A percentile compares a stretch with the other conserved stretches of the same genome.
Evolutionary conservation across 495 filamentous ascomycete species (phyloP).

Genomic region (Clavariopsis aquatica): DNA sequence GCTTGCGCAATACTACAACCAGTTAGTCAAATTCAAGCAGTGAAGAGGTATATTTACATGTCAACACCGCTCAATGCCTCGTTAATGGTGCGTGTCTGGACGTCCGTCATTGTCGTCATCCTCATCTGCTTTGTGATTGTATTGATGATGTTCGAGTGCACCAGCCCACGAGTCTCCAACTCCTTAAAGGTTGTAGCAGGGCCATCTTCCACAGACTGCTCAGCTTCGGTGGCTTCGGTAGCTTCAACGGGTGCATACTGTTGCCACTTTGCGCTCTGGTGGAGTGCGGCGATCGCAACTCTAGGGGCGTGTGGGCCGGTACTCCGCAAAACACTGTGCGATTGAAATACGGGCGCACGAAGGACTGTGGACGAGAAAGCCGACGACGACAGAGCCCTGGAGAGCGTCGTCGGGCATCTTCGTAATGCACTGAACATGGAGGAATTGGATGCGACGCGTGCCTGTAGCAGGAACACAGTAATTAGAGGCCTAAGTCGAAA

Average conservation of each 20-base stretch:
- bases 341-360: constrained; percentile 6
- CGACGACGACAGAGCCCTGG: constrained; percentile 32
- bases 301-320: constrained; percentile 8
- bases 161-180: constrained; percentile 60
- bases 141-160: constrained; percentile 64
- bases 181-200: constrained; percentile 69
- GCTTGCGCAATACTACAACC: constrained; percentile 48
- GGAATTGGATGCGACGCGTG: constrained; percentile 15
- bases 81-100: constrained; percentile 82
- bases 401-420: constrained; percentile 44
- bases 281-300: constrained; percentile 29
- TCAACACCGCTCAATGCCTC: constrained; percentile 75
- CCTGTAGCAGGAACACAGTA: background rate
- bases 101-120: constrained; percentile 84
- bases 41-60: constrained; percentile 61
- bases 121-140: constrained; percentile 73
- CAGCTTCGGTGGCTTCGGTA: constrained; percentile 10
- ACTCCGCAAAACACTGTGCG: constrained; percentile 13
- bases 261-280: constrained; percentile 31
- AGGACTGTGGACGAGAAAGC: constrained; percentile 18
- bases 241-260: constrained; percentile 24
- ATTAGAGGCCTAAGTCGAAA: constrained; percentile 15
- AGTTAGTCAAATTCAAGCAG: constrained; percentile 13
- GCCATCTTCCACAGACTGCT: constrained; percentile 16
- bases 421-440: constrained; percentile 41